Evolutionary conservation across 768 basidiomycete genomes (phyloP).

Genomic region (Daedaleopsis nitida): DNA sequence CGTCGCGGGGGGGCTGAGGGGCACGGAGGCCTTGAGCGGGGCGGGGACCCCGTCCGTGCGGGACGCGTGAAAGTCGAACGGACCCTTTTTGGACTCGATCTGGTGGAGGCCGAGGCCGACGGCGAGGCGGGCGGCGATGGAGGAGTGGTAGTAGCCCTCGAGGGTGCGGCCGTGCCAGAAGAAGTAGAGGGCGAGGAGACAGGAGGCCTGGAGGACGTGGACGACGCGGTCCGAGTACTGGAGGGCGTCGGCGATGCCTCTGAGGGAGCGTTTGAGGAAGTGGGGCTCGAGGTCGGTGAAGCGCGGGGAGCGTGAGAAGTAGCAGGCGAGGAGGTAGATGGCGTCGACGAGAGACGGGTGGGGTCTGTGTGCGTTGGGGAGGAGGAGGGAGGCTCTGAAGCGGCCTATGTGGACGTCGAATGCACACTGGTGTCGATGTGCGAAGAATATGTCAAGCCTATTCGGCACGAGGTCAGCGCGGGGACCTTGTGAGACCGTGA

Average conservation of each 20-base stretch:
- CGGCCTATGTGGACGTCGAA: constrained; percentile 52
- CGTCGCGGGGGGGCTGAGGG: constrained; percentile 40
- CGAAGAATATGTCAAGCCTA: constrained; percentile 54
- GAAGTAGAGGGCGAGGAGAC: constrained; percentile 60
- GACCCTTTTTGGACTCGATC: constrained; percentile 37
- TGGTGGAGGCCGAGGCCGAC: constrained; percentile 61
- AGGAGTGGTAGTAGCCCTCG: constrained; percentile 64
- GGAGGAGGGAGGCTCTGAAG: constrained; percentile 39
- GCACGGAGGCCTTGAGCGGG: constrained; percentile 24
- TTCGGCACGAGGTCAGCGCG: constrained; percentile 3
- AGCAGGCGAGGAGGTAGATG: constrained; percentile 61
- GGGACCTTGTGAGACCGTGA: constrained; percentile 11
- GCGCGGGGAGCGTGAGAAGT: constrained; percentile 48
- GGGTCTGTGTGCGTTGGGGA: constrained; percentile 34
- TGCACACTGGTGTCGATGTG: constrained; percentile 59
- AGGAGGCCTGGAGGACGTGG: constrained; percentile 62
- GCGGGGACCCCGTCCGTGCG: constrained; percentile 12
- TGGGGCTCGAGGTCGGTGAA: constrained; percentile 46
- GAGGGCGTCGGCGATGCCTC: constrained; percentile 54
- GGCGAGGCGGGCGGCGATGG: constrained; percentile 62
- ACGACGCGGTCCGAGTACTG: constrained; percentile 56
- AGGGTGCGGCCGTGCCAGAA: constrained; percentile 56
- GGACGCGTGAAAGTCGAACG: constrained; percentile 17
- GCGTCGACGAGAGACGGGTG: constrained; percentile 64
- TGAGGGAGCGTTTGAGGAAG: constrained; percentile 51